Base-by-base conservation (phyloP, 2,329 filamentous ascomycete species). In the Pezicula rhizophila region DNA sequence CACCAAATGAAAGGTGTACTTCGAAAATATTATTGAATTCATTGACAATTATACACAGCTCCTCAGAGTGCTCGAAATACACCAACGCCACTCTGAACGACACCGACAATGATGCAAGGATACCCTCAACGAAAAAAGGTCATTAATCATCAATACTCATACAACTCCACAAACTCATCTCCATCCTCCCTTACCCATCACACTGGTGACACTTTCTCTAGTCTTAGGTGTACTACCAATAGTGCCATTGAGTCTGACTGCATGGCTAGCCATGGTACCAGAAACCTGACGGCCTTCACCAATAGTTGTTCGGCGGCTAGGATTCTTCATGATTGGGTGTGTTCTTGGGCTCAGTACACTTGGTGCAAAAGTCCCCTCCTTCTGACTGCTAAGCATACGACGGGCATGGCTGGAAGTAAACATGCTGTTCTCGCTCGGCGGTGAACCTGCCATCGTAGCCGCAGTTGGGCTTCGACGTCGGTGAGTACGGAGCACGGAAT, bases 341-440 rank as follows among this genome's bases (percentile, higher is more conserved):
- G 73, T 74, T 31, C 81, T 72, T 25, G 84, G 83, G 56, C 79
- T 82, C 44, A 86, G 67, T 12, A 86, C 80, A 49, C 74, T 78
- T 35, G 68, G 68, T 51, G 76, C 76, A 59, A 70, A 72, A 15
- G 78, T 75, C 43, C 72, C 70, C 38, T 79, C 78, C 56, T 78
- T 79, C 28, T 82, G 77, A 42, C 72, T 76, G 60, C 77, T 81
- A 35, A 82, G 78, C 79, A 87, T 85, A 12, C 84, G 73, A 39
- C 84, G 73, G 23, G 83, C 82, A 53, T 85, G 82, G 47, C 77
- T 75, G 20, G 82, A 79, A 1, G 80, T 84, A 64, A 86, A 85
- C 64, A 84, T 72, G 7, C 70, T 68, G 50, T 76, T 78, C 55
- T 81, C 77, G 46, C 70, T 76, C 2, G 79, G 77, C 12, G 80